Percentiles rank a stretch among this genome's conserved stretches.
Conservation (phyloP, 805 yeast genomes). For the Middelhovenomyces tepae region DNA sequence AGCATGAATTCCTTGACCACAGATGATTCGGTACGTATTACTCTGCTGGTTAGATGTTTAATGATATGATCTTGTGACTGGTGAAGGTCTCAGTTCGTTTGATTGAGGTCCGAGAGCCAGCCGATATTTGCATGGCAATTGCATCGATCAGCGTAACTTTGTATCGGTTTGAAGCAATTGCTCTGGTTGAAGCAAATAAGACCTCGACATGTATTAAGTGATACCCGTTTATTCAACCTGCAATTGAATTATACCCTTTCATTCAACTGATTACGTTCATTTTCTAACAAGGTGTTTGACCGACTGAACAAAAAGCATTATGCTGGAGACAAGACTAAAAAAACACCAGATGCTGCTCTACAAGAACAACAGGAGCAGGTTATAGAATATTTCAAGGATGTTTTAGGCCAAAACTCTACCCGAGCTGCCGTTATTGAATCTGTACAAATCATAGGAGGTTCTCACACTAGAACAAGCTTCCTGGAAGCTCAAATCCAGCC, state of each 20-base stretch:
- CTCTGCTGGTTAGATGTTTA: background rate
- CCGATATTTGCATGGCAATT: background rate
- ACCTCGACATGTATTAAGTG: no score
- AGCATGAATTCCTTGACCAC: background rate
- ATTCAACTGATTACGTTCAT: constrained; percentile 5
- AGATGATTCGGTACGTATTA: background rate
- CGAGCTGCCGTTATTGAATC: constrained; percentile 20
- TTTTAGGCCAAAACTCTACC: constrained; percentile 20
- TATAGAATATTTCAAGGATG: constrained; percentile 13
- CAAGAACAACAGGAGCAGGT: constrained; percentile 9
- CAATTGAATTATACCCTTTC: background rate
- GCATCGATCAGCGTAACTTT: background rate
- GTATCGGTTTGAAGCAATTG: background rate
- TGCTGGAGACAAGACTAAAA: constrained; percentile 5
- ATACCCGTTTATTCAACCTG: no score
- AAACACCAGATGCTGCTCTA: constrained; percentile 2
- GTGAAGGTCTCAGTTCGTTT: background rate
- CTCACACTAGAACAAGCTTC: constrained; percentile 19
- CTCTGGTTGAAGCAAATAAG: no score
- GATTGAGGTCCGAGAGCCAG: background rate
- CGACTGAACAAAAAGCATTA: constrained; percentile 14
- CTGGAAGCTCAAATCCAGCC: constrained; percentile 27
- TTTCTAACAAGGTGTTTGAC: constrained; percentile 12
- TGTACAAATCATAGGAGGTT: constrained; percentile 26
- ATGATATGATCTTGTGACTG: background rate